These are phyloP conservation scores for Glaciozyma antarctica DNA, from an alignment of 768 basidiomycete genomes.

Conservation along the genomic window DNA sequence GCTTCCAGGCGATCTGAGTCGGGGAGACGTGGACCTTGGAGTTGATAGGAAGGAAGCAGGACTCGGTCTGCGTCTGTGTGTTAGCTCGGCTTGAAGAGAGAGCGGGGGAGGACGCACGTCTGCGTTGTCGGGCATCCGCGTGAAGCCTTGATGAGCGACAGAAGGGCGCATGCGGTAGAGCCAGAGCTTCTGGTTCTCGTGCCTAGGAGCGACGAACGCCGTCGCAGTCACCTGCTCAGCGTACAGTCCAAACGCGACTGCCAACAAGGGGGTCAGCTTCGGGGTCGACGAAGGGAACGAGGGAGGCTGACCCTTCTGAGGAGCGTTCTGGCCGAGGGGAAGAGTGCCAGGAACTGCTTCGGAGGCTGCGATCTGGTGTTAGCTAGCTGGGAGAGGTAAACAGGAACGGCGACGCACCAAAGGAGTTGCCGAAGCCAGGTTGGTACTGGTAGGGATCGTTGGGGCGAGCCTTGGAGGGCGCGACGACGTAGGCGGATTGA, in stretches of 20 bases:
- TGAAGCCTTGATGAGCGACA: constrained; percentile 58
- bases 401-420: constrained; percentile 37
- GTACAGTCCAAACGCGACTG: constrained; percentile 53
- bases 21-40: constrained; percentile 54
- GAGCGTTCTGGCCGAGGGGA: constrained; percentile 53
- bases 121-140: constrained; percentile 49
- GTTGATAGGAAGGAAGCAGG: constrained; percentile 54
- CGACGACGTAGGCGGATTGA: constrained; percentile 18
- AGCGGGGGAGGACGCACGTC: constrained; percentile 36
- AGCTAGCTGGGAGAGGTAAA: neutral
- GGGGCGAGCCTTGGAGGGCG: neutral
- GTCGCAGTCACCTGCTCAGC: constrained; percentile 46
- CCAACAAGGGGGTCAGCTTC: too few relatives aligned
- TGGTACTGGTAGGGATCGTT: constrained; percentile 52
- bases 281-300: too few relatives aligned
- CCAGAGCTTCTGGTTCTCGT: constrained; percentile 52
- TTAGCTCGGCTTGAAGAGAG: too few relatives aligned
- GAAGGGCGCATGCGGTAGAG: constrained; percentile 52
- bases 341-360: constrained; percentile 46
- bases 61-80: constrained; percentile 42
- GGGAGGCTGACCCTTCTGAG: constrained; percentile 45
- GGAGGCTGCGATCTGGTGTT: neutral
- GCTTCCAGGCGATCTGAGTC: constrained; percentile 59
- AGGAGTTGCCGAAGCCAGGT: constrained; percentile 53
- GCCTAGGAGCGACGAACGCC: constrained; percentile 54